Evolutionary conservation across 1,284 basidiomycete species (phyloP).

Genomic region (Chiua sp.): DNA sequence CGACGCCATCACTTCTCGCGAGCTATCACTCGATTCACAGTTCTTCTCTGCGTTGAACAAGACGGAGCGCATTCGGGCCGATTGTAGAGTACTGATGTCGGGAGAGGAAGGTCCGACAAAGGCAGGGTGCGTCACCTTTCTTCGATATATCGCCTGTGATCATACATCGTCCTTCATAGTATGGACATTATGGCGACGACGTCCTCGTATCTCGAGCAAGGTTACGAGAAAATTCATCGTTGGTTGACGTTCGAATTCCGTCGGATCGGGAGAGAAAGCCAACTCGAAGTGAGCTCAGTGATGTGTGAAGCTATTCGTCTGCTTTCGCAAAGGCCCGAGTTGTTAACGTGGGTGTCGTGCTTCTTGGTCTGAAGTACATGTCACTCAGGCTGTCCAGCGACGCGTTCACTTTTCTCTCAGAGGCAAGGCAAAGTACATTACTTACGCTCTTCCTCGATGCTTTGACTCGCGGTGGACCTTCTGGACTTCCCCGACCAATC

Average conservation of each 20-base stretch:
- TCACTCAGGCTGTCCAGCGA: slow-evolving; percentile 56
- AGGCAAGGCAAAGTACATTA: slow-evolving; percentile 83
- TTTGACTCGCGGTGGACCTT: slow-evolving; percentile 88
- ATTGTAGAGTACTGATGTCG: slow-evolving; percentile 87
- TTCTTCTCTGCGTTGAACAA: slow-evolving; percentile 92
- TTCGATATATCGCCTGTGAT: neutral
- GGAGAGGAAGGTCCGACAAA: slow-evolving; percentile 83
- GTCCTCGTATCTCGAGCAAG: slow-evolving; percentile 83
- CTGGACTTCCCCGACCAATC: slow-evolving; percentile 90
- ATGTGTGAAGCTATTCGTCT: slow-evolving; percentile 80
- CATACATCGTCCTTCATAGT: slow-evolving; percentile 44
- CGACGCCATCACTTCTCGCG: slow-evolving; percentile 76
- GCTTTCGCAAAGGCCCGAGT: slow-evolving; percentile 74
- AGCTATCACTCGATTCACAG: slow-evolving; percentile 72
- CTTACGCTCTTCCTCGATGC: slow-evolving; percentile 86
- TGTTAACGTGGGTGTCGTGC: slow-evolving; percentile 67
- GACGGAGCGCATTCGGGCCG: slow-evolving; percentile 80
- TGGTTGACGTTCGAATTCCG: slow-evolving; percentile 91
- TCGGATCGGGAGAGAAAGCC: slow-evolving; percentile 76
- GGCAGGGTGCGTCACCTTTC: slow-evolving; percentile 67
- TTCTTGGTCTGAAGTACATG: neutral
- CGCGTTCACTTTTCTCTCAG: slow-evolving; percentile 76
- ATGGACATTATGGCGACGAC: slow-evolving; percentile 90
- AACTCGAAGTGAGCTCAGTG: slow-evolving; percentile 76
- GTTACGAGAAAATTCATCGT: slow-evolving; percentile 87